phyloP scores from a whole-genome alignment of 306 rosid species.

The Styphnolobium japonicum region DNA sequence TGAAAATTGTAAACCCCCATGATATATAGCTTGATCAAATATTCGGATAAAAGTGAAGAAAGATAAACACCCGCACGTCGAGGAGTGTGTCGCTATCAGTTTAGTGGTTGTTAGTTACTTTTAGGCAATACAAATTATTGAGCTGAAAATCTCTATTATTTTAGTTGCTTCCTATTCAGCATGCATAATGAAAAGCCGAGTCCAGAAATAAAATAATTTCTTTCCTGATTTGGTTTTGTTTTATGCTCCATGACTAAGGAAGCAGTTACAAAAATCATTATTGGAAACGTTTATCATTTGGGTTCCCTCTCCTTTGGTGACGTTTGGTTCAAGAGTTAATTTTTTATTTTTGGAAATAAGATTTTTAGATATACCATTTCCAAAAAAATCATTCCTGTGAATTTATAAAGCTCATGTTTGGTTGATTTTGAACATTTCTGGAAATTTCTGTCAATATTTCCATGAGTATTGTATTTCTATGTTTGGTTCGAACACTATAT shows the following conservation, averaged over 20 bases:
- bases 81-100: background rate
- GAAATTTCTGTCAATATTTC: too few relatives aligned
- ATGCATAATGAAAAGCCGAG: background rate
- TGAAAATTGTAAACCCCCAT: background rate
- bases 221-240: background rate
- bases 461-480: too few relatives aligned
- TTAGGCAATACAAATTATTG: background rate
- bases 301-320: too few relatives aligned
- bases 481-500: too few relatives aligned
- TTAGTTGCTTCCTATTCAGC: constrained; percentile 40
- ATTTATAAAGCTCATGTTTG: too few relatives aligned
- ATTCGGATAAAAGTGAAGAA: constrained; percentile 1
- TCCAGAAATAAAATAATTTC: background rate
- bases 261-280: background rate
- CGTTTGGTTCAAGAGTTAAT: too few relatives aligned
- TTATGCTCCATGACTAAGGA: background rate
- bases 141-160: background rate
- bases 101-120: background rate
- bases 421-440: too few relatives aligned
- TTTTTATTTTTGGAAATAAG: too few relatives aligned
- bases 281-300: too few relatives aligned
- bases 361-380: too few relatives aligned
- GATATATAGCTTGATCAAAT: background rate
- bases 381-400: too few relatives aligned
- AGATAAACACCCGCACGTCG: constrained; percentile 5